Evolutionary conservation across 345 rosid species (phyloP), one percentile per base, ranked within the genome.

Genomic region (Corchorus capsularis): DNA sequence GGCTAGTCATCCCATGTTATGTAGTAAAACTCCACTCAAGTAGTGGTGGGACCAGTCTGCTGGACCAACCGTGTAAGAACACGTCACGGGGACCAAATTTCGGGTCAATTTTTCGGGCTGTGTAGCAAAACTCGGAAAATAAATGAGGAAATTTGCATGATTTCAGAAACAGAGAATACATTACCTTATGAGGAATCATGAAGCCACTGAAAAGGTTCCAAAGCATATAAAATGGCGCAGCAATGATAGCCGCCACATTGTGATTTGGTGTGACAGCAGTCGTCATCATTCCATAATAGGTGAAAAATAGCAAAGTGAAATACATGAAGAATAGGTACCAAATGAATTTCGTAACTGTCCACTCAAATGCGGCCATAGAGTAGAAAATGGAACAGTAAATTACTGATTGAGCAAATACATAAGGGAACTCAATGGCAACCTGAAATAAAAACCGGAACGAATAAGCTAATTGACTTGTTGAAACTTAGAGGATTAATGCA

Each of bases 171-270:
- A 27, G 27, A 27, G 27, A 27, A 27, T 27, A 27, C 8, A 3
- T 86, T 93, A 96, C 99, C 97, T 93, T 88, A 86, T 85, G 87
- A 41, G 98, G 89, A 82, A 96, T 96, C 98, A 92, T 92, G 75
- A 93, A 96, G 80, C 99, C 97, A 2, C 98, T 89, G 86, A 96
- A 96, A 83, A 96, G 95, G 87, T 96, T 93, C 99, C 99, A 96
- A n/a, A 93, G 93, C 99, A 93, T 96, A 76, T 96, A 93, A 80
- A 88, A 92, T 1, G 99, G 99, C 0, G 97, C 99, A 59, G 99
- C 89, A 19, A 96, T 83, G 59, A 96, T 92, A 12, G 98, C 75
- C 49, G 97, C 99, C 57, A 96, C 97, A 8, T 93, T 89, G 82
- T 96, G 98, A 79, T 96, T 96, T 50, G 99, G 99, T 8, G 99